A percentile compares a stretch with the other conserved stretches of the same genome.
Conservation (phyloP, 352 stramenopile species). For the Phytopythium cucurbitacearum region DNA sequence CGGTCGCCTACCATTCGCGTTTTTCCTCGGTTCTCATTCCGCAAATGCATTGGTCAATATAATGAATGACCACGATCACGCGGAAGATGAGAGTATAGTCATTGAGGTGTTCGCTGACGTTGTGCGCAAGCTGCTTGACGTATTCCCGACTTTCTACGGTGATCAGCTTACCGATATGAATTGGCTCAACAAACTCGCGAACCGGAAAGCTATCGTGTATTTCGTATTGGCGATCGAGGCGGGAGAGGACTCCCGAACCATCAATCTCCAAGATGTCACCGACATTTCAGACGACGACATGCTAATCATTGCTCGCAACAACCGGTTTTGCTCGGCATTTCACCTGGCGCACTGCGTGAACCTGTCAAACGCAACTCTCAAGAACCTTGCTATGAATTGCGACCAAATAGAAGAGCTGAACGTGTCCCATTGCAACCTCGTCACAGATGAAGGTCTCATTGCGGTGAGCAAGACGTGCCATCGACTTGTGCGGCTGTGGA, state of each 20-base stretch:
- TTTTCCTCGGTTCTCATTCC: constrained; percentile 57
- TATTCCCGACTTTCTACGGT: constrained; percentile 62
- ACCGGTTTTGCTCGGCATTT: constrained; percentile 44
- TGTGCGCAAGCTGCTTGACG: constrained; percentile 50
- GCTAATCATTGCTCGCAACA: constrained; percentile 51
- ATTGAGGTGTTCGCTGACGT: constrained; percentile 61
- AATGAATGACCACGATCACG: constrained; percentile 31
- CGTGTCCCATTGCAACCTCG: constrained; percentile 52
- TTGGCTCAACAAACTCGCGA: constrained; percentile 51
- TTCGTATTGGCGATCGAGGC: constrained; percentile 57
- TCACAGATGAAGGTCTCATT: constrained; percentile 54
- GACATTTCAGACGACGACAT: constrained; percentile 55
- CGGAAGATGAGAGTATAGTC: constrained; percentile 34
- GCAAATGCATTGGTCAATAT: constrained; percentile 59
- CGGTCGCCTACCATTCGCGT: constrained; percentile 55
- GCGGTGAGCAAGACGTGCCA: constrained; percentile 49
- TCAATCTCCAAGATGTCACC: constrained; percentile 49
- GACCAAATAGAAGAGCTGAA: constrained; percentile 75
- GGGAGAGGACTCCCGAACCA: constrained; percentile 40
- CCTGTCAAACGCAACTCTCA: constrained; percentile 40
- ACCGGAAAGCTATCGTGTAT: constrained; percentile 49
- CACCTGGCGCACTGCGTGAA: constrained; percentile 29
- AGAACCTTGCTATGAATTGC: constrained; percentile 36
- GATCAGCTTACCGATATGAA: constrained; percentile 63
- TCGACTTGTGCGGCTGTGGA: constrained; percentile 42